These are phyloP conservation scores for Pseudisothecium myosuroides DNA, from an alignment of 225 moss, liverwort and hornwort species.

Conservation along the genomic window DNA sequence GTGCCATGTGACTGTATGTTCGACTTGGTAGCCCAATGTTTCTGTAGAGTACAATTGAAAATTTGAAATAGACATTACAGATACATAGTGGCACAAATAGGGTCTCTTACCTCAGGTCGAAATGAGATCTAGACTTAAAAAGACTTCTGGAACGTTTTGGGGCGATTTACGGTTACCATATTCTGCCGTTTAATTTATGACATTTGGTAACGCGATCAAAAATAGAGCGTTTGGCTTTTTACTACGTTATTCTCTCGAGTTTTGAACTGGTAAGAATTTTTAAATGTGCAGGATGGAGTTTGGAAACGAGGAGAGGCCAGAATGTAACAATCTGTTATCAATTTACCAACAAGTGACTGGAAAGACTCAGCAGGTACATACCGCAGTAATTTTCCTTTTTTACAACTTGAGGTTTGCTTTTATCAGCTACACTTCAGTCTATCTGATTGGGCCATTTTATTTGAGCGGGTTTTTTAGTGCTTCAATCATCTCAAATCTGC, in stretches of 20 bases:
- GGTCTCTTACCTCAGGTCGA: background rate
- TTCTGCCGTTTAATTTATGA: background rate
- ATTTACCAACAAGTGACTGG: conserved; percentile 84
- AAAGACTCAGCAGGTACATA: conserved; percentile 64
- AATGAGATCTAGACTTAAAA: background rate
- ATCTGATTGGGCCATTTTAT: background rate
- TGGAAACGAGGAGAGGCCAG: conserved; percentile 74
- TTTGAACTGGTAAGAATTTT: background rate
- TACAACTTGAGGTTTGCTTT: background rate
- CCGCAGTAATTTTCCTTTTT: background rate
- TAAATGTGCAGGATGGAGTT: conserved; percentile 69
- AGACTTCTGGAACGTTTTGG: background rate
- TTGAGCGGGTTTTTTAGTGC: background rate
- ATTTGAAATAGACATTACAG: background rate
- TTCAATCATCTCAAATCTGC: background rate
- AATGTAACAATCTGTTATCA: conserved; percentile 77
- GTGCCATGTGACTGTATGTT: background rate
- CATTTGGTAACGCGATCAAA: background rate
- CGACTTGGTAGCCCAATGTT: too few relatives aligned
- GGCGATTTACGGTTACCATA: background rate
- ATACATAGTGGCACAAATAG: too few relatives aligned
- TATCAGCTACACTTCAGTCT: background rate
- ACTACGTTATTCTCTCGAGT: background rate
- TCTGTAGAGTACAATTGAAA: background rate
- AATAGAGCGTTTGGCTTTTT: background rate